These are phyloP conservation scores for Cenchrus americanus DNA, from an alignment of 176 grass and related monocot species.

Conservation along the genomic window DNA sequence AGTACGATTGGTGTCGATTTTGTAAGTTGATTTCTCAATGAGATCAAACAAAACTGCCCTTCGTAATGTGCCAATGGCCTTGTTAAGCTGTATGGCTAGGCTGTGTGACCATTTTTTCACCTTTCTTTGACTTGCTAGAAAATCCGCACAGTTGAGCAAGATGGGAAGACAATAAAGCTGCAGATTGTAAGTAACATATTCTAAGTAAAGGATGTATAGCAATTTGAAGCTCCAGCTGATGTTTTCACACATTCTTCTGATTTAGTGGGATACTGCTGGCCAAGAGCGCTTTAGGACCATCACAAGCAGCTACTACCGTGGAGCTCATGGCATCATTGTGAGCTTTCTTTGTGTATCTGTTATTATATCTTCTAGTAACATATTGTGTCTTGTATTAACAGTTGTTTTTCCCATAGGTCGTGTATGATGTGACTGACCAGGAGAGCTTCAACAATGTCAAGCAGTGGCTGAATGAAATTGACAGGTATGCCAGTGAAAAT, in stretches of 20 bases:
- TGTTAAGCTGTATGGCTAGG: neutral
- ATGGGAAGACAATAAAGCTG: constrained; percentile 88
- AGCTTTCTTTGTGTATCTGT: constrained; percentile 19
- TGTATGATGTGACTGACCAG: constrained; percentile 80
- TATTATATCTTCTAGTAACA: neutral
- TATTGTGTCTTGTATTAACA: neutral
- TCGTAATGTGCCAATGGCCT: neutral
- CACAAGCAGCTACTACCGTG: constrained; percentile 79
- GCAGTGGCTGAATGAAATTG: constrained; percentile 79
- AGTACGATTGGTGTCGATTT: constrained; percentile 90
- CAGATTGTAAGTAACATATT: constrained; percentile 63
- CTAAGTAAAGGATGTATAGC: neutral
- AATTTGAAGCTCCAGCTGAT: constrained; percentile 24
- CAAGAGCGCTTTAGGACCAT: constrained; percentile 82
- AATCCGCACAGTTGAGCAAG: constrained; percentile 82
- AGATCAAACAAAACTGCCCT: constrained; percentile 13
- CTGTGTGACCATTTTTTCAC: constrained; percentile 8
- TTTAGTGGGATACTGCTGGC: constrained; percentile 82
- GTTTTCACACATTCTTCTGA: neutral
- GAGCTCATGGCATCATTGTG: constrained; percentile 80
- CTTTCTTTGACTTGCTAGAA: constrained; percentile 51
- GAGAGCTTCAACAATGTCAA: constrained; percentile 85
- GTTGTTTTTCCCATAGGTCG: constrained; percentile 42
- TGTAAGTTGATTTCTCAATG: constrained; percentile 52
- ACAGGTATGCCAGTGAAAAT: constrained; percentile 75